phyloP scores from a whole-genome alignment of 306 rosid genomes.

The Luffa acutangula region DNA sequence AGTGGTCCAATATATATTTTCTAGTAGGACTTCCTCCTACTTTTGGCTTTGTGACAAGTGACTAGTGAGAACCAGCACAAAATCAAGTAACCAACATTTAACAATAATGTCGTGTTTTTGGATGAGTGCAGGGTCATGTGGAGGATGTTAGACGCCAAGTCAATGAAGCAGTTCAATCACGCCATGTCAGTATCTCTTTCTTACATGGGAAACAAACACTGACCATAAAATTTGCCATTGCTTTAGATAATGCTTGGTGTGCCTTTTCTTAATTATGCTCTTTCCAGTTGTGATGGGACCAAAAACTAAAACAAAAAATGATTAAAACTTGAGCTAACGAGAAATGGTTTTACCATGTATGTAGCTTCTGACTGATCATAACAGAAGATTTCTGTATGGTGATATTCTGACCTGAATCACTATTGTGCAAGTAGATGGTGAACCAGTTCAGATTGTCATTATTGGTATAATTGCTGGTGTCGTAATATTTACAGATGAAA shows the following conservation, averaged over 20 bases:
- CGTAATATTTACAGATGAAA: background rate
- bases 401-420: background rate
- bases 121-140: constrained; percentile 59
- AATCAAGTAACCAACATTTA: background rate
- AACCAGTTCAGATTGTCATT: background rate
- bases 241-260: background rate
- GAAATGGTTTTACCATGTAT: constrained; percentile 4
- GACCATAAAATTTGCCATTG: background rate
- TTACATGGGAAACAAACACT: background rate
- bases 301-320: background rate
- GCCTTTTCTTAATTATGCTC: background rate
- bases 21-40: background rate
- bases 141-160: constrained; percentile 88
- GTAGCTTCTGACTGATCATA: background rate
- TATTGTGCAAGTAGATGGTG: background rate
- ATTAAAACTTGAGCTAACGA: background rate
- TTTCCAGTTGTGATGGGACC: background rate
- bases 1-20: background rate
- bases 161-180: constrained; percentile 89
- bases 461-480: background rate
- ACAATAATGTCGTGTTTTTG: background rate
- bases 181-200: constrained; percentile 61
- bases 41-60: background rate
- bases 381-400: background rate
- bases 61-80: background rate